A percentile compares a stretch with the other conserved stretches of the same genome.
These are phyloP conservation scores for Apiospora aurea DNA, from an alignment of 2,329 filamentous ascomycete genomes.

Conservation along the genomic window DNA sequence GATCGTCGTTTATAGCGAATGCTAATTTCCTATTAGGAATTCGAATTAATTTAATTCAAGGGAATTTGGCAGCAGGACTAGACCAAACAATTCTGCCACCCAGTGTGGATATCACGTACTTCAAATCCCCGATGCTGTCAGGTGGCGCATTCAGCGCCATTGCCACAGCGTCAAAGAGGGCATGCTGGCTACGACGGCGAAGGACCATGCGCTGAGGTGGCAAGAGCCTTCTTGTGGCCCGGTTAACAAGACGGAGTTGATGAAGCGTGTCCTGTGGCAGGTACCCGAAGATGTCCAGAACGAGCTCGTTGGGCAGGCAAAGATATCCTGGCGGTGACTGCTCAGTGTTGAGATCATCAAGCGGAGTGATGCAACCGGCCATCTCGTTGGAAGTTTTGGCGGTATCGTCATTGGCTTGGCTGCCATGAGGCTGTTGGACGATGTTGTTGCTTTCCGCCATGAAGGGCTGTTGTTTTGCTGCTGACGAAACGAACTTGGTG, in stretches of 20 bases:
- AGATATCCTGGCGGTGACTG: not conserved
- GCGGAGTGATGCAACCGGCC: not conserved
- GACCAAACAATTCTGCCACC: no score
- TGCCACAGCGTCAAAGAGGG: not conserved
- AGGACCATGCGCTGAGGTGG: not conserved
- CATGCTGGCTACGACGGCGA: not conserved
- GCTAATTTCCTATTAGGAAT: not conserved
- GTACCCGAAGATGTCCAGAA: not conserved
- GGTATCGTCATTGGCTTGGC: no score
- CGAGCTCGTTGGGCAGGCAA: not conserved
- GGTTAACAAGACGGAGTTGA: not conserved
- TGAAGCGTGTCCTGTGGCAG: not conserved
- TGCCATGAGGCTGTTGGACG: no score
- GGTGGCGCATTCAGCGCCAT: not conserved
- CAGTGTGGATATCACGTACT: not conserved
- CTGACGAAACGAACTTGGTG: no score
- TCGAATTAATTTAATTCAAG: not conserved
- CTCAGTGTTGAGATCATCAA: not conserved
- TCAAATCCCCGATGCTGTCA: not conserved
- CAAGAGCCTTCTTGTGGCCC: not conserved
- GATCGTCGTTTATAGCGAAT: not conserved
- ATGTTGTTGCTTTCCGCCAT: no score
- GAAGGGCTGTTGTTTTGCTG: no score
- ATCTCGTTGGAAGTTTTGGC: not conserved
- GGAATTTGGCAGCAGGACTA: no score